These are phyloP conservation scores for Saccharomyces cerevisiae DNA, from an alignment of 805 yeast species.

Conservation along the genomic window DNA sequence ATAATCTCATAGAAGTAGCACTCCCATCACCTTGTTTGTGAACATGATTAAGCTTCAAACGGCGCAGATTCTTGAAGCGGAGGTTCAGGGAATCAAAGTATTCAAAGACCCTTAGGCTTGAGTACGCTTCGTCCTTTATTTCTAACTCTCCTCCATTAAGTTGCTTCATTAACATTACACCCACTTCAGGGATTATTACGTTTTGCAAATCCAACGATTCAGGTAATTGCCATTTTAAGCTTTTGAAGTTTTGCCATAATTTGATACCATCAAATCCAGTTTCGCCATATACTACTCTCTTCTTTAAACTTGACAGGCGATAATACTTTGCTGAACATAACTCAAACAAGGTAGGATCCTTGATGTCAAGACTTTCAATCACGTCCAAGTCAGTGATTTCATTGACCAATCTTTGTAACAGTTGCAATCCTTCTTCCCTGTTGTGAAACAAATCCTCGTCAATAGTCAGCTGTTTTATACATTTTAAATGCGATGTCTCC, in stretches of 20 bases:
- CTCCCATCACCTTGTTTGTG: constrained; percentile 40
- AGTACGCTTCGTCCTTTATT: constrained; percentile 31
- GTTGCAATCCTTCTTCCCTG: constrained; percentile 10
- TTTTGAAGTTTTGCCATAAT: constrained; percentile 7
- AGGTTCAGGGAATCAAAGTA: constrained; percentile 9
- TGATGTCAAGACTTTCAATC: constrained; percentile 17
- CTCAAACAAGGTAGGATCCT: constrained; percentile 13
- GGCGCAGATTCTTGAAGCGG: constrained; percentile 18
- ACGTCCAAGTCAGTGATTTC: constrained; percentile 15
- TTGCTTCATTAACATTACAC: constrained; percentile 1
- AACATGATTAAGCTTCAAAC: constrained; percentile 36
- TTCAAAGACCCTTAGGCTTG: constrained; percentile 32
- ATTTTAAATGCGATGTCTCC: constrained; percentile 29
- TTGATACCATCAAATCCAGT: constrained; percentile 5
- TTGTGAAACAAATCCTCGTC: constrained; percentile 27
- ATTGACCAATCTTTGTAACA: constrained; percentile 15
- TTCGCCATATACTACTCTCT: constrained; percentile 8
- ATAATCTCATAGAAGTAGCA: constrained; percentile 28
- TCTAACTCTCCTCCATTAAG: constrained; percentile 20
- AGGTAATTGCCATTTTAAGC: constrained; percentile 8
- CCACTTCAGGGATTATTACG: not conserved
- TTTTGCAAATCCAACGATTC: not conserved
- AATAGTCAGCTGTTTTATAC: constrained; percentile 32
- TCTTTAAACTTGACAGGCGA: constrained; percentile 6
- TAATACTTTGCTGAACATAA: constrained; percentile 8